These are phyloP conservation scores for Acacia concinna DNA, from an alignment of 331 rosid genomes.

Conservation along the genomic window DNA sequence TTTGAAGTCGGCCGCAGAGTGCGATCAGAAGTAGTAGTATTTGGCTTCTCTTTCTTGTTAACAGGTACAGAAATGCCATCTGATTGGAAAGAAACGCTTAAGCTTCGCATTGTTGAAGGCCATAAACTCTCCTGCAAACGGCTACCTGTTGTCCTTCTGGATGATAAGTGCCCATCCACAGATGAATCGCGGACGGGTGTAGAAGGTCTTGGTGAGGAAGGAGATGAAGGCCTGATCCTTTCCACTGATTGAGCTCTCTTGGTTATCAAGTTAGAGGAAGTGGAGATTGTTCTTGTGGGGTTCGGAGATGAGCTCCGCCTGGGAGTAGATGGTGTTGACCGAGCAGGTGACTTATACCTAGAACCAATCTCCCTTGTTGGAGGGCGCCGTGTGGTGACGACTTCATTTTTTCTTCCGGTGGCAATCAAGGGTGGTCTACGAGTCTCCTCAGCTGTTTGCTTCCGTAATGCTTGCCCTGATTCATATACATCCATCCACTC, in stretches of 20 bases:
- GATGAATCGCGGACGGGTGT: conserved; percentile 69
- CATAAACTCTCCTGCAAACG: conserved; percentile 68
- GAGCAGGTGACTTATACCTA: conserved; percentile 69
- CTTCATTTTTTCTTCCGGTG: conserved; percentile 75
- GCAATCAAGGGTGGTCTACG: conserved; percentile 70
- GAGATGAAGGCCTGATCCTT: conserved; percentile 85
- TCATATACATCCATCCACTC: conserved; percentile 95
- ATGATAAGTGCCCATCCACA: conserved; percentile 46
- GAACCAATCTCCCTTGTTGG: conserved; percentile 74
- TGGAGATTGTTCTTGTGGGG: conserved; percentile 53
- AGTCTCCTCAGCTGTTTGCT: conserved; percentile 56
- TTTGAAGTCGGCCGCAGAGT: conserved; percentile 80
- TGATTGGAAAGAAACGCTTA: conserved; percentile 93
- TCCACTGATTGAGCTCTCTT: conserved; percentile 81
- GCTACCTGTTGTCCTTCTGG: conserved; percentile 46
- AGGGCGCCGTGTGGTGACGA: conserved; percentile 45
- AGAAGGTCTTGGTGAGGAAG: conserved; percentile 75
- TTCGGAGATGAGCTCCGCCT: conserved; percentile 76
- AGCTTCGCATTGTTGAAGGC: conserved; percentile 99
- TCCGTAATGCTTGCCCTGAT: conserved; percentile 64
- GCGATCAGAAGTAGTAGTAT: conserved; percentile 66
- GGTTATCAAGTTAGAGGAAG: conserved; percentile 53
- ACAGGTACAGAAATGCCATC: conserved; percentile 85
- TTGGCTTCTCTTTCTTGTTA: conserved; percentile 86
- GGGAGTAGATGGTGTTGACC: conserved; percentile 47